Percentiles rank a stretch among this genome's conserved stretches.
These are phyloP conservation scores for Zelopaecilomyces penicillatus DNA, from an alignment of 2,329 filamentous ascomycete genomes.

Conservation along the genomic window DNA sequence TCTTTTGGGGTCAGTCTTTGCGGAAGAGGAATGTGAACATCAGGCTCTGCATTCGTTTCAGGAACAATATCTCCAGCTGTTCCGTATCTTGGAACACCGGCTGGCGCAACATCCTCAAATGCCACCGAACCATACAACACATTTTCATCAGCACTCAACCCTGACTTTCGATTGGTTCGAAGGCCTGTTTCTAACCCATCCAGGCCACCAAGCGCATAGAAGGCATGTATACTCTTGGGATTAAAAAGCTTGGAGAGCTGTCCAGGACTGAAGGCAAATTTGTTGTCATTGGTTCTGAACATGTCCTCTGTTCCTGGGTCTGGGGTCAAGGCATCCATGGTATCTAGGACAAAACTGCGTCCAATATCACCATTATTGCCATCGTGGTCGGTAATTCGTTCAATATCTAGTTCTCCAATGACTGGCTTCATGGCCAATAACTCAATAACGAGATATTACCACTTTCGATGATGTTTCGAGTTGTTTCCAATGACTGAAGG, in stretches of 20 bases:
- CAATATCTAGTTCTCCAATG: too few species aligned
- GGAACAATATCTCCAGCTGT: not conserved
- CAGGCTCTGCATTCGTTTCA: not conserved
- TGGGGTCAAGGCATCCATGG: conserved; percentile 24
- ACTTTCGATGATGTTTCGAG: too few species aligned
- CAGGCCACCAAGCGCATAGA: conserved; percentile 67
- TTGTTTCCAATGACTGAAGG: too few species aligned
- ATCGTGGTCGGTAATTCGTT: too few species aligned
- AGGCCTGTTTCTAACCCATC: conserved; percentile 66
- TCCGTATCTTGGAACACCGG: not conserved
- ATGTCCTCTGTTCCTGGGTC: conserved; percentile 68
- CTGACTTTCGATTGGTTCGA: conserved; percentile 53
- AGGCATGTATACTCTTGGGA: conserved; percentile 67
- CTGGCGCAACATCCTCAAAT: conserved; percentile 51
- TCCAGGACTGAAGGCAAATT: conserved; percentile 4
- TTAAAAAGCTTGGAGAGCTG: conserved; percentile 73
- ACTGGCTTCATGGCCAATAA: too few species aligned
- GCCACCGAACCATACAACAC: conserved; percentile 52
- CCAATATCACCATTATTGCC: not conserved
- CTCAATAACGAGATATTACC: too few species aligned
- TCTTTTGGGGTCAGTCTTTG: not conserved
- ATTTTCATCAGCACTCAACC: conserved; percentile 63
- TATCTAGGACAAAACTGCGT: conserved; percentile 15
- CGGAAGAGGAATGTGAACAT: not conserved
- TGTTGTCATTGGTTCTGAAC: conserved; percentile 35